Base-by-base conservation (phyloP, 2,329 filamentous ascomycete species). In the Cladosporium sp. region DNA sequence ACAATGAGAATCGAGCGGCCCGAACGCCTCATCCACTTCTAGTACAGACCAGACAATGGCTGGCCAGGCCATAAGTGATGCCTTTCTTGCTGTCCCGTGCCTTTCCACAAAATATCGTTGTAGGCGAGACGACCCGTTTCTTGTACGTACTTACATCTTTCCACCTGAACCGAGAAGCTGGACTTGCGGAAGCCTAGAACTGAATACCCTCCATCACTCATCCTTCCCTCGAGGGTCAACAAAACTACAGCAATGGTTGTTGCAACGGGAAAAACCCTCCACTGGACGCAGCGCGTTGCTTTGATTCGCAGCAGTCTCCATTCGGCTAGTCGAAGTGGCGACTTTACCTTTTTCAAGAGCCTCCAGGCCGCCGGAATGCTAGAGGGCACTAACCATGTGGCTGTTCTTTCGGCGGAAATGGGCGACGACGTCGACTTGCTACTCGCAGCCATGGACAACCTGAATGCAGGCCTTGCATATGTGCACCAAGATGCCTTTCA, bases 401-500 rank as follows among this genome's bases (percentile, higher is more conserved):
- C 70, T n/a, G 64, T 67, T 20, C 61, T 74, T 38, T 63, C 66
- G 15, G 62, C 65, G 1, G 59, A 62, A 4, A 62, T 75, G 11
- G 69, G 69, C 7, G 66, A 72, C 50, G 69, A 72, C 38, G 69
- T 71, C 2, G 72, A 75, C 46, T 58, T 60, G 7, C 61, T 74
- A 9, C 61, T 73, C 29, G 67, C 69, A 7, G 72, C 69, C 3
- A 66, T 74, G 43, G 72, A 74, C 55, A 71, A 74, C 48, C 59
- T 74, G 55, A 74, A 74, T 50, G 67, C 68, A 1, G 68, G 67
- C 27, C 68, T 74, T 20, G 71, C 72, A 3, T 73, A 72, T 46
- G 68, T 72, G 1, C 69, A 74, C 49, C 68, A 75, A 57, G 72
- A 74, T 54, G 70, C 69, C 3, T 75, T 72, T 61, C 70, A 72